Evolutionary conservation across 176 grass and related monocot species (phyloP).

Genomic region (Areca catechu): DNA sequence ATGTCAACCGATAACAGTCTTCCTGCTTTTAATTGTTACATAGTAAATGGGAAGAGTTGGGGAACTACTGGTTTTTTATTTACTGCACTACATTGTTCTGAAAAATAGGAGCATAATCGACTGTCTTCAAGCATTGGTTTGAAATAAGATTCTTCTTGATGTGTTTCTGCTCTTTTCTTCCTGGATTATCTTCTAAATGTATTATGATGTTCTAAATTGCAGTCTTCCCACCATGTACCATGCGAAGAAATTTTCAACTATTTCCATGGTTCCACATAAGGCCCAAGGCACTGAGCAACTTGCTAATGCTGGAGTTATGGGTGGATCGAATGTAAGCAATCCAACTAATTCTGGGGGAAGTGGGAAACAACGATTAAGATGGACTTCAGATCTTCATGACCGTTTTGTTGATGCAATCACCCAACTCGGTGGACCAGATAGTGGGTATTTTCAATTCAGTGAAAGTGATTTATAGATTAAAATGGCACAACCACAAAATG

Average conservation of each 20-base stretch:
- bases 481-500: not conserved
- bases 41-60: no score
- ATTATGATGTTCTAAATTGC: conserved; percentile 19
- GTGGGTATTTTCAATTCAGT: conserved; percentile 66
- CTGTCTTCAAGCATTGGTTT: no score
- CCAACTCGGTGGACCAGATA: conserved; percentile 95
- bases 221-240: conserved; percentile 68
- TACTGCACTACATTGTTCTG: no score
- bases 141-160: not conserved
- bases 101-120: no score
- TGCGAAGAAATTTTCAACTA: conserved; percentile 52
- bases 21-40: no score
- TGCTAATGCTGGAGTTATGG: conserved; percentile 42
- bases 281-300: conserved; percentile 53
- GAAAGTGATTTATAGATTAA: conserved; percentile 13
- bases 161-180: conserved; percentile 8
- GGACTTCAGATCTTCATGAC: conserved; percentile 94
- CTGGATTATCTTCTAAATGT: conserved; percentile 1
- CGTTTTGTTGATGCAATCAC: conserved; percentile 96
- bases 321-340: conserved; percentile 49
- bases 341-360: conserved; percentile 41
- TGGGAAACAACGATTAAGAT: conserved; percentile 77
- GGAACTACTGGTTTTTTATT: no score
- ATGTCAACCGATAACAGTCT: no score
- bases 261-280: conserved; percentile 62